Evolutionary conservation across 179 eudicot genomes (phyloP), one percentile per base, ranked within the genome.

Genomic region (Silene noctiflora): DNA sequence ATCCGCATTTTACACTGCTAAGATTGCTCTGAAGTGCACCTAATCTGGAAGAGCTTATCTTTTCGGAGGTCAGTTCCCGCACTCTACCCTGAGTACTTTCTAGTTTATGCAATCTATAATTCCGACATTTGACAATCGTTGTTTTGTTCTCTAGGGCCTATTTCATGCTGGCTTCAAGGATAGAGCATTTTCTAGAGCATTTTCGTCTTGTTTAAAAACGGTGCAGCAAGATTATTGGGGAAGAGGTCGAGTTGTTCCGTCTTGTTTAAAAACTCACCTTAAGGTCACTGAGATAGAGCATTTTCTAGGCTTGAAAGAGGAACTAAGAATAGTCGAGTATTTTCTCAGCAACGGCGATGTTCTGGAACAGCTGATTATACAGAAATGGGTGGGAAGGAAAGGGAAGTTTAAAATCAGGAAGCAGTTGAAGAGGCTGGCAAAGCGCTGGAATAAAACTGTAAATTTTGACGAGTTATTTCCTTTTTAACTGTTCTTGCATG

Each of bases 301-400:
- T 7, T 79, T 78, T 24, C 48, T 33, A 21, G 82, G 82, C 21
- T 68, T 21, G 16, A 68, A 74, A 29, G 78, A 69, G 21, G 82
- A 79, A 61, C 25, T 67, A 5, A n/a, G 64, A 64, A 27, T 68
- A 13, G 33, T 74, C 14, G 35, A 3, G 3, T 79, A 60, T 24
- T 79, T 79, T 35, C 56, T 79, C 16, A 17, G 61, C 4, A 60
- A 69, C 29, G 35, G 78, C 4, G 24, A 46, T 46, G 62, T 68
- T 9, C 27, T 79, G 29, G 39, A 67, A 31, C n/a, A 21, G 42
- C 58, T 79, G 69, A 35, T 42, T 29, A 44, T 79, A 74, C 39
- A 61, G 6, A 63, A 24, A 1, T 79, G 81, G 81, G 42, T 33
- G 16, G 17, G 17, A 44, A 10, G 4, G n/a, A 42, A 27, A 3